Evolutionary conservation across 306 rosid species (phyloP).

Genomic region (Cucurbita argyrosperma): DNA sequence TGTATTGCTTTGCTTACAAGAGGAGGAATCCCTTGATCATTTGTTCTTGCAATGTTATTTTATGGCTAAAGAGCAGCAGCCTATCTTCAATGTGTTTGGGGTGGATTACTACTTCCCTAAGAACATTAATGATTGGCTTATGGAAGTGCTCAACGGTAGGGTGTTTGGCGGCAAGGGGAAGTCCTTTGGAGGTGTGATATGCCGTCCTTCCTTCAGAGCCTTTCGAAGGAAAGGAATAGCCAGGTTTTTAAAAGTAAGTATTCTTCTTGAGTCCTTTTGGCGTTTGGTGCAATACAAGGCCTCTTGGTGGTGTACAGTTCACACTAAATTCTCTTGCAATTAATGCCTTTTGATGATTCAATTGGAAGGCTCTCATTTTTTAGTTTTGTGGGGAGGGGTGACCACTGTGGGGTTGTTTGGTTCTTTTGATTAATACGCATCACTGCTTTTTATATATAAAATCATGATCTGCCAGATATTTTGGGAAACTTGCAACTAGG

Average conservation of each 20-base stretch:
- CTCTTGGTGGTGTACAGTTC: neutral
- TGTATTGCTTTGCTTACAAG: neutral
- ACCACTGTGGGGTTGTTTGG: too few relatives aligned
- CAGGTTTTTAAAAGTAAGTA: neutral
- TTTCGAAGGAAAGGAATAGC: neutral
- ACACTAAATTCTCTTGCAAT: too few relatives aligned
- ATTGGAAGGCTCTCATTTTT: too few relatives aligned
- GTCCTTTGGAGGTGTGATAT: neutral
- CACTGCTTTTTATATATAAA: too few relatives aligned
- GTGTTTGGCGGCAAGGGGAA: neutral
- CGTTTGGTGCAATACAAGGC: neutral
- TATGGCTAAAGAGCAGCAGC: neutral
- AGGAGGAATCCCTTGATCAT: neutral
- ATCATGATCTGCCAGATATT: too few relatives aligned
- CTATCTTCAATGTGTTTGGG: neutral
- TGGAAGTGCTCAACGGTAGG: neutral
- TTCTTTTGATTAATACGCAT: too few relatives aligned
- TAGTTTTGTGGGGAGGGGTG: too few relatives aligned
- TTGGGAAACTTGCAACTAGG: too few relatives aligned
- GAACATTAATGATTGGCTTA: neutral
- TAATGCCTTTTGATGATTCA: too few relatives aligned
- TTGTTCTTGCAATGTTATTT: neutral
- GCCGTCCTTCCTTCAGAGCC: neutral
- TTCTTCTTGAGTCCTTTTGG: neutral
- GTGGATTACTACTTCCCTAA: neutral